Evolutionary conservation across 768 basidiomycete species (phyloP).

Genomic region (Galerina sulciceps): DNA sequence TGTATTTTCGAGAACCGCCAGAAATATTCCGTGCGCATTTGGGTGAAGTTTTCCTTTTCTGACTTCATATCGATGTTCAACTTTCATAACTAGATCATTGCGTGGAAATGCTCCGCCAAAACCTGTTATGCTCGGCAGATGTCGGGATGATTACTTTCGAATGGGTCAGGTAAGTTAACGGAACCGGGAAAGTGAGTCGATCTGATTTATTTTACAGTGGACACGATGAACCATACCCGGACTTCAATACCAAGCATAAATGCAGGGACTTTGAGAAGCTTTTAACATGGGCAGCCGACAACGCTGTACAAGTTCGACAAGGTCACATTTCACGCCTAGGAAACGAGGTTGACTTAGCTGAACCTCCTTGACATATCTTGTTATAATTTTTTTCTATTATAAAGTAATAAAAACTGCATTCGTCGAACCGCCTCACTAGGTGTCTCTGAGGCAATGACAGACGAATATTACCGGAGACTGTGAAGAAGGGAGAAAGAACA

Average conservation of each 20-base stretch:
- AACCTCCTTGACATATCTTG: neutral
- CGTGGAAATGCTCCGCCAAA: constrained; percentile 7
- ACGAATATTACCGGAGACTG: no score
- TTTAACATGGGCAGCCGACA: neutral
- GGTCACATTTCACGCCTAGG: neutral
- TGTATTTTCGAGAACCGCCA: neutral
- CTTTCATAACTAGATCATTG: neutral
- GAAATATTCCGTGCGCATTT: constrained; percentile 3
- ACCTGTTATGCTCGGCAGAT: constrained; percentile 4
- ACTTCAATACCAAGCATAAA: constrained; percentile 8
- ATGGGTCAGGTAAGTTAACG: neutral
- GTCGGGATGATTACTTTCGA: constrained; percentile 2
- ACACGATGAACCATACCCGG: neutral
- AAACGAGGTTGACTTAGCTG: neutral
- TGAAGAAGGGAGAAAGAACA: no score
- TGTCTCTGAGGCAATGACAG: no score
- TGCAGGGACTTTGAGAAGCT: constrained; percentile 5
- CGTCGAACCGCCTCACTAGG: no score
- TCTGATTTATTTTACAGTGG: neutral
- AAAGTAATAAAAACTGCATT: no score
- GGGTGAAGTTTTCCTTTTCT: neutral
- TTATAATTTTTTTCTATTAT: no score
- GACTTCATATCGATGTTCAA: neutral
- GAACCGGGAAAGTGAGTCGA: no score
- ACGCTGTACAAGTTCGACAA: neutral